Evolutionary conservation across 345 rosid species (phyloP), one percentile per base, ranked within the genome.

Genomic region (Gossypium raimondii): DNA sequence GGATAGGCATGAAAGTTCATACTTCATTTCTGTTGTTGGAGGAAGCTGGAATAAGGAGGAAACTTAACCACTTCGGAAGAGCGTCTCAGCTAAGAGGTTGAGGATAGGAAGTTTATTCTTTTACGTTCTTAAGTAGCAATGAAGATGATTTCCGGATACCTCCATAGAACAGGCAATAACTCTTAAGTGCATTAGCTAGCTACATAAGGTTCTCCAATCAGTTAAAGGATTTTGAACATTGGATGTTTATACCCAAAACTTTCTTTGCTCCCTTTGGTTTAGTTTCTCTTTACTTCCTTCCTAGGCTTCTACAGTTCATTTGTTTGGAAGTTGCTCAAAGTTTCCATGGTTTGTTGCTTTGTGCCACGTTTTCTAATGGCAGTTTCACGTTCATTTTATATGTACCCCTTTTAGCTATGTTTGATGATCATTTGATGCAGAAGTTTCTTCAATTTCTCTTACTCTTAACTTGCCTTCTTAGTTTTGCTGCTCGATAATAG

Each of bases 141-240:
- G 65, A 50, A 34, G 79, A 66, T 44, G 11, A 44, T 70, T 70
- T 22, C 66, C 27, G 27, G 48, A 2, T n/a, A 3, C 78, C 65
- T 64, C 55, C 52, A 44, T 47, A 45, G 11, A 56, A 41, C 58
- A 70, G 50, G 76, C 70, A 43, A 22, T 53, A 10, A 25, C 45
- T 38, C 41, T 9, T 50, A 16, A 64, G 69, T 71, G 74, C 79
- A 72, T 34, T 34, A 34, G 41, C 16, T 66, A 20, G 47, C 20
- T 70, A 73, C 10, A 38, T 50, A 51, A 11, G 73, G 67, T 79
- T 72, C 34, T 58, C 75, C 47, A 64, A 53, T 57, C 41, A 34
- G 41, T 34, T 34, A 34, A 13, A 38, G 63, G 12, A 50, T 48
- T 56, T 64, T 75, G 10, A 53, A 52, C 11, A 7, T 65, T 71